Base-by-base conservation (phyloP, 768 basidiomycete genomes). In the Imleria badia region DNA sequence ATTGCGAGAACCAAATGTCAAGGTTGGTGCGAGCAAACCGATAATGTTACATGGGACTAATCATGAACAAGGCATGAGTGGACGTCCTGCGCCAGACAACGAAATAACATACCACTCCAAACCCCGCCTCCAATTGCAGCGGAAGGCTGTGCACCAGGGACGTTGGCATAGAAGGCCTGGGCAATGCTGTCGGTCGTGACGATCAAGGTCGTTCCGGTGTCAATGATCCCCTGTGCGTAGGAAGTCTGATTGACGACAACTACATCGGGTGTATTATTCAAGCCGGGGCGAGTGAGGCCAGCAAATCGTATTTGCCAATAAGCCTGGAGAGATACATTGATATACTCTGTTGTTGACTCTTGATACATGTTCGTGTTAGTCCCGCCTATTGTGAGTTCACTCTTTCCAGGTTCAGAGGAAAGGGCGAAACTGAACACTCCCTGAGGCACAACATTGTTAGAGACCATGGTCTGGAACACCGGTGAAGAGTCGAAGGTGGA, bases 321-420 rank as follows among this genome's bases (percentile, higher is more conserved):
- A 20, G 59, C 73, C 50, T 56, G 44, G 3, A 63, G n/a, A 20
- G 64, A 68, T 4, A 78, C 69, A 3, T 61, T 47, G 31, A 64
- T 38, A 29, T 75, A 76, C 14, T 75, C 75, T 60, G 83, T 67
- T 10, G 60, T 65, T 4, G 63, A 60, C 12, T 77, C 79, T 15
- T 75, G 76, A 67, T 79, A 84, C 54, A 77, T 65, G 12, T 62
- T 56, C 5, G 60, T 59, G 65, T 87, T 75, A 6, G 74, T 73
- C 31, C 83, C 85, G 29, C 85, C 85, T 45, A 87, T 64, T 55
- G 75, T 78, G 14, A 87, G 74, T 64, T 82, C 80, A n/a, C 79
- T 75, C 22, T 72, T 74, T 12, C 66, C 63, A 17, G 68, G 26
- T 12, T 76, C 61, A 5, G 68, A 60, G 34, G 75, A 71, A 41